Conservation (phyloP, 805 yeast genomes). For the Metschnikowia kunwiensis region DNA sequence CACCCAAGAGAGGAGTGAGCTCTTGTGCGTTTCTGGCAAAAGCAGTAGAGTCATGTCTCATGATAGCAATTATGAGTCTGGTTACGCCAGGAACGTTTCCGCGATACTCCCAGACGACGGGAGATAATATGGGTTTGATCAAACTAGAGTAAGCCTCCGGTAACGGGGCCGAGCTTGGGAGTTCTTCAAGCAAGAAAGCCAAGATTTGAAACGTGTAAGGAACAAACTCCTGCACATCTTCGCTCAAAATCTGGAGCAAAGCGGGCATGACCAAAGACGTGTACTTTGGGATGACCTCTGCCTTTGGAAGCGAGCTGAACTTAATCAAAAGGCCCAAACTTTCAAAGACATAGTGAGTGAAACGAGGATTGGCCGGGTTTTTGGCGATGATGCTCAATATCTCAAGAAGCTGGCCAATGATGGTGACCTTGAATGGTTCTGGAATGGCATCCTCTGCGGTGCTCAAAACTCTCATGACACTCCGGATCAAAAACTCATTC, state of each 20-base stretch:
- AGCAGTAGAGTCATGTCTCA: constrained; percentile 44
- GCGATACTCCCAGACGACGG: constrained; percentile 87
- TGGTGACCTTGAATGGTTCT: constrained; percentile 40
- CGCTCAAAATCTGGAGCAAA: constrained; percentile 62
- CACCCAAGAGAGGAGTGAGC: constrained; percentile 83
- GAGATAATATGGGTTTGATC: constrained; percentile 79
- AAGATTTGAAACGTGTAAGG: constrained; percentile 93
- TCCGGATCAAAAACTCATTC: constrained; percentile 88
- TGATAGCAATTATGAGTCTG: constrained; percentile 67
- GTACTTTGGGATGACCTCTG: constrained; percentile 23
- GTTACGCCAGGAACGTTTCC: constrained; percentile 95
- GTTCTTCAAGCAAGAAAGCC: constrained; percentile 67
- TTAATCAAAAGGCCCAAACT: constrained; percentile 74
- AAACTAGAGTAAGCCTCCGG: constrained; percentile 66
- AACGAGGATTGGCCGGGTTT: constrained; percentile 94
- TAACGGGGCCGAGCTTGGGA: constrained; percentile 47
- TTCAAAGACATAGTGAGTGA: constrained; percentile 88
- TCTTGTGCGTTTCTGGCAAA: constrained; percentile 34
- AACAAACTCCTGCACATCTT: constrained; percentile 89
- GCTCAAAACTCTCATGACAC: constrained; percentile 76
- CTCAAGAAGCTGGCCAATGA: constrained; percentile 61
- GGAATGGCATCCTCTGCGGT: constrained; percentile 67
- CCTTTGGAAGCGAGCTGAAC: constrained; percentile 31
- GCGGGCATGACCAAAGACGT: constrained; percentile 63
- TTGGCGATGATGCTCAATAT: constrained; percentile 70